Evolutionary conservation across 202 grass and related monocot species (phyloP).

Genomic region (Zizania palustris): DNA sequence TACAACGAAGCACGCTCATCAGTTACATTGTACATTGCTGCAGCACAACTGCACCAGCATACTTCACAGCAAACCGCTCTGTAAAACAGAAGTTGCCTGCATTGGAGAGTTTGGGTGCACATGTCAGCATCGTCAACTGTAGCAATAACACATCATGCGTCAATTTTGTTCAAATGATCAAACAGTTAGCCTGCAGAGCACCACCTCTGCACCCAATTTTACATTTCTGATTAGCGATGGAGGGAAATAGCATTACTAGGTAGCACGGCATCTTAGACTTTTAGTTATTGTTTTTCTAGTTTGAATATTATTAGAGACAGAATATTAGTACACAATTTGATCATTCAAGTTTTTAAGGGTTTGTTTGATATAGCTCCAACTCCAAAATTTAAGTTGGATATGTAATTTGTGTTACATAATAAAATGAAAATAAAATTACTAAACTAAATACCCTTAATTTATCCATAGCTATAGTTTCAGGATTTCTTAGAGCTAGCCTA

Average conservation of each 20-base stretch:
- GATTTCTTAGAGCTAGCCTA: no score
- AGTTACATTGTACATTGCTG: constrained; percentile 84
- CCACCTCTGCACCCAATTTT: neutral
- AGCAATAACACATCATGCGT: neutral
- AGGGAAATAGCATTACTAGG: neutral
- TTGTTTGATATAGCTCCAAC: no score
- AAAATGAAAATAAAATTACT: no score
- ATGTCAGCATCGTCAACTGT: constrained; percentile 11
- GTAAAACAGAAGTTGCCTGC: constrained; percentile 90
- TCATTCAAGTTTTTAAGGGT: no score
- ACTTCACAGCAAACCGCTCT: constrained; percentile 85
- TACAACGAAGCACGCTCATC: constrained; percentile 85
- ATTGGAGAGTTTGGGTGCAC: constrained; percentile 2
- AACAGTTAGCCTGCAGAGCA: neutral
- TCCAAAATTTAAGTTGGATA: no score
- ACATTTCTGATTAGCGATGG: neutral
- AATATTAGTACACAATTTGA: no score
- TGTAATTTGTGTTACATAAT: no score
- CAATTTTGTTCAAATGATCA: neutral
- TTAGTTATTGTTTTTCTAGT: neutral
- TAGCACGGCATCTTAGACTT: neutral
- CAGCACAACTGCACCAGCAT: constrained; percentile 90
- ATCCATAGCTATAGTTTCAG: no score
- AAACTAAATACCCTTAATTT: no score
- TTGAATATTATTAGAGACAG: no score